Conservation (phyloP, 495 filamentous ascomycete genomes). For the Tuber aestivum region DNA sequence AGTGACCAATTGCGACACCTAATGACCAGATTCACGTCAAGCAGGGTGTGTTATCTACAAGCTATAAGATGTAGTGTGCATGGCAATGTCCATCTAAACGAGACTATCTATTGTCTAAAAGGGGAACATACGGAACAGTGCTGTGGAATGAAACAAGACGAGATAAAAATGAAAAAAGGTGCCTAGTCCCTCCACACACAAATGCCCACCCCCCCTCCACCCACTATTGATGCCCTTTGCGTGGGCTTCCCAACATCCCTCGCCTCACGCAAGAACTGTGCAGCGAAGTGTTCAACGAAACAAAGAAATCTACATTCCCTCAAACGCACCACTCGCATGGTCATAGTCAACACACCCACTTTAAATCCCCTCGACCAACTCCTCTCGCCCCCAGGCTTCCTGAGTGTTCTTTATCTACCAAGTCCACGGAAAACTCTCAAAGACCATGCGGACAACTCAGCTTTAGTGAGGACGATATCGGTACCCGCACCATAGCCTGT, state of each 20-base stretch:
- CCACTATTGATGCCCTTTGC: not conserved
- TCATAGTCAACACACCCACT: conserved; percentile 97
- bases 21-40: not conserved
- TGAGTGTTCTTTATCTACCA: conserved; percentile 90
- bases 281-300: not conserved
- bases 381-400: conserved; percentile 90
- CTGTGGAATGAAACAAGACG: not conserved
- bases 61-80: not conserved
- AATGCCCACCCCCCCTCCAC: not conserved
- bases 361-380: conserved; percentile 97
- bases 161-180: not conserved
- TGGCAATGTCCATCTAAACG: not conserved
- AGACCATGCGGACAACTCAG: no score
- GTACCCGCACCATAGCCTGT: no score
- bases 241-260: not conserved
- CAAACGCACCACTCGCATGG: conserved; percentile 93
- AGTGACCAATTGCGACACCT: not conserved
- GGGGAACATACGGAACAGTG: not conserved
- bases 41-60: not conserved
- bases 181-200: not conserved
- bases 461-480: no score
- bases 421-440: no score
- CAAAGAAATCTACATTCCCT: conserved; percentile 68
- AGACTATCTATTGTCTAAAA: conserved; percentile 3
- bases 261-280: no score